These are phyloP conservation scores for Pyrenophora teres DNA, from an alignment of 2,329 filamentous ascomycete species.

Conservation along the genomic window DNA sequence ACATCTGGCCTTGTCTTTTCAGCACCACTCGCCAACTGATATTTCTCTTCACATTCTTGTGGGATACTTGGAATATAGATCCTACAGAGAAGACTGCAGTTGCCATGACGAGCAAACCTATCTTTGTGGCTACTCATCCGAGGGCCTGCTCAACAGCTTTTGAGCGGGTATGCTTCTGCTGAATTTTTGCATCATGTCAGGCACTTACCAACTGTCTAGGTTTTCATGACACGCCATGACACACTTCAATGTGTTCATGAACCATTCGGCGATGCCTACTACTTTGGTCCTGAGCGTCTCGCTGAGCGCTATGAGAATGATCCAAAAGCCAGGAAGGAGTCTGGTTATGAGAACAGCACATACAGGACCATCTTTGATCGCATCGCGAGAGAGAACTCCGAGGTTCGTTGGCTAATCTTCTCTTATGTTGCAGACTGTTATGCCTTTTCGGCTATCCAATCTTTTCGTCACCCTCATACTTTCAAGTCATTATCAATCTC, in stretches of 20 bases:
- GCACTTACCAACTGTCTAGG: slow-evolving; percentile 45
- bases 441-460: background rate
- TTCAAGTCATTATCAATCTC: slow-evolving; percentile 1
- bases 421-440: background rate
- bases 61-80: slow-evolving; percentile 36
- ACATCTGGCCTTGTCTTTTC: slow-evolving; percentile 29
- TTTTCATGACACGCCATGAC: slow-evolving; percentile 93
- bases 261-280: slow-evolving; percentile 95
- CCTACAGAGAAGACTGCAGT: slow-evolving; percentile 11
- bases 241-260: slow-evolving; percentile 86
- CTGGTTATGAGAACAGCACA: slow-evolving; percentile 71
- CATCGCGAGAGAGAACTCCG: slow-evolving; percentile 71
- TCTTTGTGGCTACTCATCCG: slow-evolving; percentile 93
- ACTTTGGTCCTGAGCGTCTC: slow-evolving; percentile 90
- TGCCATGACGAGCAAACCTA: slow-evolving; percentile 74
- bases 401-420: slow-evolving; percentile 62
- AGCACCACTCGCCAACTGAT: slow-evolving; percentile 3
- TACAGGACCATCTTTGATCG: slow-evolving; percentile 78
- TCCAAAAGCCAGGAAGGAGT: slow-evolving; percentile 56
- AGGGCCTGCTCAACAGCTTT: slow-evolving; percentile 96
- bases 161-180: slow-evolving; percentile 70
- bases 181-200: background rate
- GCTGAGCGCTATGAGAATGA: slow-evolving; percentile 78
- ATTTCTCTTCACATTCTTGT: slow-evolving; percentile 1
- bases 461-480: background rate